Base-by-base conservation (phyloP, 495 filamentous ascomycete species). In the Lepraria neglecta region DNA sequence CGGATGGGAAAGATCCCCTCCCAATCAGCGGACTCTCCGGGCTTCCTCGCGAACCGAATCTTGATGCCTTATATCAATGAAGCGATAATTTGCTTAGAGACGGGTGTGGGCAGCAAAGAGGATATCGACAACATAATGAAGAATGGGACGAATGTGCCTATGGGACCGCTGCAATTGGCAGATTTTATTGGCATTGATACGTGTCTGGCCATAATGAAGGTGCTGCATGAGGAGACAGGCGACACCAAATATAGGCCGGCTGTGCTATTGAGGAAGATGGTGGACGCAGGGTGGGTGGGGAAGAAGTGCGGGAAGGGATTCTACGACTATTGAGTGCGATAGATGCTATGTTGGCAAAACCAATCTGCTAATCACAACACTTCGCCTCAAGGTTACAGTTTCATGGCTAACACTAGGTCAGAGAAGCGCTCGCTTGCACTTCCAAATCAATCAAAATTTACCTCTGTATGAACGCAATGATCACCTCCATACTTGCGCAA, bases 51-150 rank as follows among this genome's bases (percentile, higher is more conserved):
- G 17, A 99, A 99, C 68, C 80, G 94, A 12, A 97, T 99, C 55
- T 76, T 99, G 64, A 97, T 99, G 94, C 94, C 94, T 0, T 99
- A 99, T 71, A 96, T 99, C 76, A 99, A 99, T 72, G 94, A 99
- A 76, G 94, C 94, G 3, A 79, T 99, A 43, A 96, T 96, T 61
- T 99, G 94, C 74, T 77, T 99, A 7, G 94, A 99, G 72, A 97
- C 94, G 1, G 89, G 89, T 3, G 83, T 99, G 3, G 94, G 95
- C 17, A 77, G 77, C 58, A 86, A 87, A 59, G 90, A 97, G 60
- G 87, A 92, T 65, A 97, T 99, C 61, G 94, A 99, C 71, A 87
- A 78, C 62, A 97, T 96, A 67, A 99, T 99, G 94, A 97, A 96
- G 83, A 96, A 95, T 65, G 94, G 94, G 35, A 97, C 94, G 19